Conservation (phyloP, 2,329 filamentous ascomycete species). For the Nigrospora oryzae region DNA sequence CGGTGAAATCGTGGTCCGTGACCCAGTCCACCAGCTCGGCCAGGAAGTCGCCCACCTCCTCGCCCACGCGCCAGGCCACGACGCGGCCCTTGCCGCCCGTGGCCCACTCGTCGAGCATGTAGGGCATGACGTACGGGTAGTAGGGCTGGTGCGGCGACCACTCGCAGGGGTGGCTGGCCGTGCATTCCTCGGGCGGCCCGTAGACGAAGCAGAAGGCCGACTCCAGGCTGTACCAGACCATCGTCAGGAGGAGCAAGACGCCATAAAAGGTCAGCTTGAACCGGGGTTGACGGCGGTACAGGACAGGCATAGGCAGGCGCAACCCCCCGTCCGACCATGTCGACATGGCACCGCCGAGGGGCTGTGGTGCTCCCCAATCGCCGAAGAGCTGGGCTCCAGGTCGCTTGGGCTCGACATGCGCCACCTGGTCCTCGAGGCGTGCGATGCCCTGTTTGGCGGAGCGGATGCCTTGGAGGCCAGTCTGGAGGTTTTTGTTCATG, state of each 20-base stretch:
- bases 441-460: slow-evolving; percentile 51
- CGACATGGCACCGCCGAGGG: not conserved
- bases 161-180: slow-evolving; percentile 33
- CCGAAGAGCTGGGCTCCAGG: slow-evolving; percentile 5
- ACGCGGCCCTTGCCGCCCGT: slow-evolving; percentile 41
- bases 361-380: not conserved
- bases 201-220: slow-evolving; percentile 42
- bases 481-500: slow-evolving; percentile 44
- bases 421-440: slow-evolving; percentile 43
- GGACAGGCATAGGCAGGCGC: slow-evolving; percentile 33
- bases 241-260: slow-evolving; percentile 30
- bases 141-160: slow-evolving; percentile 51
- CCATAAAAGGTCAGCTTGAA: slow-evolving; percentile 42
- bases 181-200: slow-evolving; percentile 43
- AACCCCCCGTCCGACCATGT: slow-evolving; percentile 23
- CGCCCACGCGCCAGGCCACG: slow-evolving; percentile 23
- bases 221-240: slow-evolving; percentile 48
- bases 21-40: slow-evolving; percentile 39
- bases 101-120: slow-evolving; percentile 55
- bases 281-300: slow-evolving; percentile 33
- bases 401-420: slow-evolving; percentile 24
- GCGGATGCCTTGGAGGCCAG: slow-evolving; percentile 42
- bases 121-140: slow-evolving; percentile 51
- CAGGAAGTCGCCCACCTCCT: slow-evolving; percentile 36
- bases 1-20: slow-evolving; percentile 34